Conservation (phyloP, 352 stramenopile genomes). For the Globisporangium spiculum region DNA sequence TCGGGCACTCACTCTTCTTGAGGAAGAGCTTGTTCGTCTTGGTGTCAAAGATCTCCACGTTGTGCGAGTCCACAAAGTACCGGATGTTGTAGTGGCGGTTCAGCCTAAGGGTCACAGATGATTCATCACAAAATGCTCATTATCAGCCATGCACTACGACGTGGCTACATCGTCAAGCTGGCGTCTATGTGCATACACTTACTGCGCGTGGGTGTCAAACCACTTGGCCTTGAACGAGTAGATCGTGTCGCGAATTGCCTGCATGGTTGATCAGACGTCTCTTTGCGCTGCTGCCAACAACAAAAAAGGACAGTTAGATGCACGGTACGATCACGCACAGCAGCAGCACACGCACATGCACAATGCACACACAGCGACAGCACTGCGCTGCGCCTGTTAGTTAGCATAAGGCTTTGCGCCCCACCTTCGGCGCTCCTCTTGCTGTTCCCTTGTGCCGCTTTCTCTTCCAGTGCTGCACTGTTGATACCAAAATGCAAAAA, state of each 20-base stretch:
- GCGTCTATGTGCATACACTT: neutral
- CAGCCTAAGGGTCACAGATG: conserved; percentile 29
- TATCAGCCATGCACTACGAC: too few relatives aligned
- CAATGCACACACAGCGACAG: neutral
- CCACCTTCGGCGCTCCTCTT: neutral
- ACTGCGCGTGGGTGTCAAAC: conserved; percentile 81
- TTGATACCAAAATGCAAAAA: neutral
- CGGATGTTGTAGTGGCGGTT: conserved; percentile 76
- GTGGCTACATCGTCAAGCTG: too few relatives aligned
- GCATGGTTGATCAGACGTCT: conserved; percentile 28
- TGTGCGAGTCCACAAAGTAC: conserved; percentile 76
- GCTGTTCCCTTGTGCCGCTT: neutral
- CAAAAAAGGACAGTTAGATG: neutral
- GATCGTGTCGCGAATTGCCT: conserved; percentile 64
- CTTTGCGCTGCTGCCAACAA: neutral
- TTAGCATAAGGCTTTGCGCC: neutral
- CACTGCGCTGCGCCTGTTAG: neutral
- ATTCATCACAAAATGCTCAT: too few relatives aligned
- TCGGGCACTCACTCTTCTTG: conserved; percentile 85
- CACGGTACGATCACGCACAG: neutral
- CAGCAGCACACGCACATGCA: neutral
- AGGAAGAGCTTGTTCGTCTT: conserved; percentile 90
- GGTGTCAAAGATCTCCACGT: conserved; percentile 88
- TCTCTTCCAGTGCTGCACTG: neutral
- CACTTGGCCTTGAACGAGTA: conserved; percentile 83